Evolutionary conservation across 345 rosid species (phyloP).

Genomic region (Kandelia obovata): DNA sequence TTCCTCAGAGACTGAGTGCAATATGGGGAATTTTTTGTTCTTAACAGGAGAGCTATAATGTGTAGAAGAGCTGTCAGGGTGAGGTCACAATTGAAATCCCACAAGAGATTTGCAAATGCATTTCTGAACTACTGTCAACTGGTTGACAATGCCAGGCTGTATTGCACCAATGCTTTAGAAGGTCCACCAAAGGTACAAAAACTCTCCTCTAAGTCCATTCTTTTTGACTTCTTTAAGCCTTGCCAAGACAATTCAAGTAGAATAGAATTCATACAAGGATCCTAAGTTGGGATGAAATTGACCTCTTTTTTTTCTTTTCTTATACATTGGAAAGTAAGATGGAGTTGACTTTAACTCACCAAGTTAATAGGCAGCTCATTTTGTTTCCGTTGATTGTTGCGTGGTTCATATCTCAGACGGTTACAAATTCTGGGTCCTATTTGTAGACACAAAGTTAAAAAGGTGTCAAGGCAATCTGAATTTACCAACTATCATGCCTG

Average conservation of each 20-base stretch:
- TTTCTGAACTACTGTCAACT: slow-evolving; percentile 62
- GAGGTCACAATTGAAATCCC: slow-evolving; percentile 73
- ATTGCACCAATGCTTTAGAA: slow-evolving; percentile 68
- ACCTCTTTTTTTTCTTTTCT: no score
- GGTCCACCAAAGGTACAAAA: slow-evolving; percentile 66
- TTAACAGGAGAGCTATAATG: slow-evolving; percentile 75
- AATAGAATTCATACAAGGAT: neutral
- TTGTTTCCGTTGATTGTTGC: no score
- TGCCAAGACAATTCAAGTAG: neutral
- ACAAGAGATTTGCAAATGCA: slow-evolving; percentile 80
- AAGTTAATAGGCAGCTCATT: no score
- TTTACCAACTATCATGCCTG: no score
- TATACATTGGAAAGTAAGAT: no score
- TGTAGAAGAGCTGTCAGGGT: slow-evolving; percentile 83
- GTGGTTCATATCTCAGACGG: neutral
- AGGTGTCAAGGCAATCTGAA: neutral
- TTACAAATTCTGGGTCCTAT: neutral
- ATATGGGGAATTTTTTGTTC: neutral
- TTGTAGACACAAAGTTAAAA: neutral
- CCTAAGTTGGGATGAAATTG: no score
- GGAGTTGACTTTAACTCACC: no score
- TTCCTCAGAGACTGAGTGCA: neutral
- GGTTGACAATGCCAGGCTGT: slow-evolving; percentile 86
- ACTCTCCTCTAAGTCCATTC: slow-evolving; percentile 1
- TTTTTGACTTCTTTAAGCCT: neutral